Conservation (phyloP, 225 moss, liverwort and hornwort species). For the Straminergon stramineum region DNA sequence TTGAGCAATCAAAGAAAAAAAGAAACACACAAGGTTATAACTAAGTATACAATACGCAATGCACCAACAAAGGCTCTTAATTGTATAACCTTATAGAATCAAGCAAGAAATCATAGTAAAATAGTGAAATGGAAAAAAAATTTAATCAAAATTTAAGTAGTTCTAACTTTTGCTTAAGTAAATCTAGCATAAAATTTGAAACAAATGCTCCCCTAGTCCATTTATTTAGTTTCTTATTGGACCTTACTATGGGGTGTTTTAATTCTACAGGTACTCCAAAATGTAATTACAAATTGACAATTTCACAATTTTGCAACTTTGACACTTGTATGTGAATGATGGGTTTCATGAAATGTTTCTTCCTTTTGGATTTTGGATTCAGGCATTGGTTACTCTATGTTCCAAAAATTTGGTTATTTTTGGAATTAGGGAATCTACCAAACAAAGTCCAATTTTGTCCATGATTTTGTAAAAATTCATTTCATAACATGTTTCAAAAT, state of each 20-base stretch:
- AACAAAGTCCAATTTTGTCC: background rate
- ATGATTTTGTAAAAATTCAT: background rate
- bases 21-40: background rate
- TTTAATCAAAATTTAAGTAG: background rate
- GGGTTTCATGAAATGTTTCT: background rate
- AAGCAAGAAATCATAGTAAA: background rate
- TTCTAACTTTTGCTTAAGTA: background rate
- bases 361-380: background rate
- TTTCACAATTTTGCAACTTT: background rate
- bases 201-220: background rate
- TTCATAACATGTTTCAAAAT: too few relatives aligned
- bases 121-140: background rate
- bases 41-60: background rate
- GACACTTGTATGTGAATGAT: background rate
- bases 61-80: background rate
- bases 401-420: background rate
- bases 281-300: background rate
- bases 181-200: background rate
- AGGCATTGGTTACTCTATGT: background rate
- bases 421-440: accelerated
- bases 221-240: background rate
- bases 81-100: background rate
- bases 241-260: accelerated
- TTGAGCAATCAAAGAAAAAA: background rate
- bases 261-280: accelerated